Evolutionary conservation across 2,329 filamentous ascomycete genomes (phyloP), one percentile per base, ranked within the genome.

Genomic region (Phoma herbarum): DNA sequence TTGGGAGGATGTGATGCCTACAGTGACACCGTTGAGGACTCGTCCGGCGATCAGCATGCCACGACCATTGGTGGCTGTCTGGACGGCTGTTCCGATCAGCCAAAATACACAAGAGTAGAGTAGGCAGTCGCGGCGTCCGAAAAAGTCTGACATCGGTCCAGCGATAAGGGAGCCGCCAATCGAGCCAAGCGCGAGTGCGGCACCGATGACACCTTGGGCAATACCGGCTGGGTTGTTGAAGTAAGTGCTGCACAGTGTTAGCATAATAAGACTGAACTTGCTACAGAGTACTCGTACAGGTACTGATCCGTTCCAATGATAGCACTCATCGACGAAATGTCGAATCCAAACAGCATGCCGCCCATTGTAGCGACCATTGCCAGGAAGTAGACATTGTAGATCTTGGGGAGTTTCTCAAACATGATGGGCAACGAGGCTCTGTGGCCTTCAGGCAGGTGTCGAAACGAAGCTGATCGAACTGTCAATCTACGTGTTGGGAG

Each of bases 261-360:
- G 41, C 18, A 20, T 18, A n/a, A 18, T 37, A 14, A 18, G 33
- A 20, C 9, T 37, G n/a, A 10, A 9, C 5, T 18, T 37, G 33
- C 7, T 2, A 8, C 4, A n/a, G 14, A 10, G n/a, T 3, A 18
- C 31, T 48, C 60, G 33, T 57, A 71, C 67, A 78, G 71, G 65
- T 84, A 85, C 66, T 85, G 82, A 1, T 75, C 45, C 0, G 82
- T 83, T 35, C 79, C 80, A 47, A 85, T 80, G 61, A 84, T 83
- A 41, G 82, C 83, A 47, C 77, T 80, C 81, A 85, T 84, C 4
- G 82, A 84, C 7, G 80, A 82, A 58, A 85, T 84, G 68, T 86
- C 84, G 65, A 86, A 85, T 52, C 84, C 84, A 59, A 85, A 85
- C 69, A 83, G 73, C 78, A 81, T 80, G 20, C 82, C 83, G 41